Conservation (phyloP, 106 monocot species). For the Narthecium ossifragum region DNA sequence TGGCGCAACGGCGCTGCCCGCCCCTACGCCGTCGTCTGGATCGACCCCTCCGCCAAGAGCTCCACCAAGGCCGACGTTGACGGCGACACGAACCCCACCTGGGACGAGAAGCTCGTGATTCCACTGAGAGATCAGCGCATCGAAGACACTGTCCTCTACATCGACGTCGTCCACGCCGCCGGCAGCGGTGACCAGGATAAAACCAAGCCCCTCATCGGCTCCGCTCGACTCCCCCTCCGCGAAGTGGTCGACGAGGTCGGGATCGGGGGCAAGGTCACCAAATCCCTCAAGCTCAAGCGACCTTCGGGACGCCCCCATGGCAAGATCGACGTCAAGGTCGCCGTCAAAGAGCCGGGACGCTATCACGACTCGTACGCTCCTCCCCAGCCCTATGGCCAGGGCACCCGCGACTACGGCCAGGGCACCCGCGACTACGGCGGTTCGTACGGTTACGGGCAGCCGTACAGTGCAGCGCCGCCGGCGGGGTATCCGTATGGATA, state of each 20-base stretch:
- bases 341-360: constrained; percentile 29
- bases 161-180: constrained; percentile 81
- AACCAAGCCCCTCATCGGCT: constrained; percentile 94
- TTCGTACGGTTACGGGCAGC: constrained; percentile 17
- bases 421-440: constrained; percentile 21
- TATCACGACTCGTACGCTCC: constrained; percentile 39
- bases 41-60: constrained; percentile 47
- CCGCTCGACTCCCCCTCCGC: constrained; percentile 55
- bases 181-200: constrained; percentile 31
- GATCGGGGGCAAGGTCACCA: constrained; percentile 25
- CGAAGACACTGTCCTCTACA: constrained; percentile 41
- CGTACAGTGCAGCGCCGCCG: constrained; percentile 10
- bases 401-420: constrained; percentile 8
- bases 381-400: no score
- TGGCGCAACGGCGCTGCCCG: constrained; percentile 59
- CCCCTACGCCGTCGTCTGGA: constrained; percentile 70
- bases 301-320: constrained; percentile 78
- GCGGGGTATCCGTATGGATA: constrained; percentile 11
- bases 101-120: constrained; percentile 65
- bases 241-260: constrained; percentile 61
- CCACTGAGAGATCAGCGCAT: constrained; percentile 21
- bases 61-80: constrained; percentile 68
- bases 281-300: constrained; percentile 51
- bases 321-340: constrained; percentile 40
- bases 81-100: constrained; percentile 40